Evolutionary conservation across 2,329 filamentous ascomycete species (phyloP).

Genomic region (Lojkania enalia): DNA sequence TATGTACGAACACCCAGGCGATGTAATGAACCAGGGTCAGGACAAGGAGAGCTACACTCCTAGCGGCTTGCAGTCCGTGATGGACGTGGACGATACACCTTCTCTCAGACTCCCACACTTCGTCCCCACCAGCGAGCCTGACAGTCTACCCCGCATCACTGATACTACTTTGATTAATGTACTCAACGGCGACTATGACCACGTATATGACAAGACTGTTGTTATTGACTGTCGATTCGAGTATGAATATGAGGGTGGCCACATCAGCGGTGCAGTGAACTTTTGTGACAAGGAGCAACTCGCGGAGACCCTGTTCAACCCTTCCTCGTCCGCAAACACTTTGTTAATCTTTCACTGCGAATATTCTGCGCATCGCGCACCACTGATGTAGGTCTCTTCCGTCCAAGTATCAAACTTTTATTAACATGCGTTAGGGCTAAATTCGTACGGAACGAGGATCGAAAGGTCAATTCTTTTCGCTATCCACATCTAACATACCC

Average conservation of each 20-base stretch:
- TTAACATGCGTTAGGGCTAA: conserved; percentile 63
- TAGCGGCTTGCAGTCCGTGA: conserved; percentile 70
- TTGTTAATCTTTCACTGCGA: conserved; percentile 96
- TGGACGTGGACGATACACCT: conserved; percentile 79
- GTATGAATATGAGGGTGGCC: conserved; percentile 96
- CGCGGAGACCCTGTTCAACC: conserved; percentile 75
- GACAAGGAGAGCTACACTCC: conserved; percentile 66
- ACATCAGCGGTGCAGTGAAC: conserved; percentile 92
- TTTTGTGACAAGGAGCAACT: conserved; percentile 95
- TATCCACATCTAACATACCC: conserved; percentile 93
- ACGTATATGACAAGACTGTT: conserved; percentile 76
- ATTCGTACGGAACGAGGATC: conserved; percentile 86
- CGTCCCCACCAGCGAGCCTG: conserved; percentile 74
- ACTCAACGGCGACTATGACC: conserved; percentile 79
- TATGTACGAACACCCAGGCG: conserved; percentile 94
- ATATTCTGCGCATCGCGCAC: conserved; percentile 94
- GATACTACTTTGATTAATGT: conserved; percentile 82
- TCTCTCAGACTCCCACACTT: conserved; percentile 82
- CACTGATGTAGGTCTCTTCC: conserved; percentile 68
- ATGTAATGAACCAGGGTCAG: conserved; percentile 72
- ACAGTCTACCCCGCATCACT: conserved; percentile 85
- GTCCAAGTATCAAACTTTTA: conserved; percentile 7
- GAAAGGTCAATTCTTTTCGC: conserved; percentile 77
- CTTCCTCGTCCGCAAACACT: conserved; percentile 62
- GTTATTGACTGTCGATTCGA: conserved; percentile 97